Evolutionary conservation across 2,329 filamentous ascomycete genomes (phyloP).

Genomic region (Colletotrichum kahawae): DNA sequence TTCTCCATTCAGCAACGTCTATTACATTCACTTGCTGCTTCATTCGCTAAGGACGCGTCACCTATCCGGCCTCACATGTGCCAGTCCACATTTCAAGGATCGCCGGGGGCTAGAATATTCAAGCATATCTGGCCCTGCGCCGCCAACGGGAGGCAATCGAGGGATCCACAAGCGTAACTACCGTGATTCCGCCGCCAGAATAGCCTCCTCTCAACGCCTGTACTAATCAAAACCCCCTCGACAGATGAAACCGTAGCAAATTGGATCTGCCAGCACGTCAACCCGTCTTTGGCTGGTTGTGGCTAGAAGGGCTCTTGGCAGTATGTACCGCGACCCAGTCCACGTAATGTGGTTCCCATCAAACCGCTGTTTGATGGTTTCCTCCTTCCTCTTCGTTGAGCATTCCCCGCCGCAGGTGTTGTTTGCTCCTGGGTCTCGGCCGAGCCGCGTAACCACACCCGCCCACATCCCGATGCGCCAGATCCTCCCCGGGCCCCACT

Average conservation of each 20-base stretch:
- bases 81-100: not conserved
- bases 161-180: not conserved
- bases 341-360: not conserved
- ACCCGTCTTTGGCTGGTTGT: not conserved
- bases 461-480: constrained; percentile 16
- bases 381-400: not conserved
- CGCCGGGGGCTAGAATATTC: not conserved
- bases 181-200: not conserved
- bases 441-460: constrained; percentile 10
- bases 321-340: not conserved
- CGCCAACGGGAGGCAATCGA: not conserved
- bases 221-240: not conserved
- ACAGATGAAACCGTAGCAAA: constrained; percentile 4
- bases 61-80: not conserved
- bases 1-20: not conserved
- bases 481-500: not conserved
- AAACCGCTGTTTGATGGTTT: not conserved
- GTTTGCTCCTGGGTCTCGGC: not conserved
- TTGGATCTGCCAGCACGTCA: not conserved
- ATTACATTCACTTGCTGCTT: not conserved
- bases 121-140: constrained; percentile 2
- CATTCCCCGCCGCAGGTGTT: not conserved
- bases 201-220: not conserved
- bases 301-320: constrained; percentile 1
- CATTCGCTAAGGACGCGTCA: constrained; percentile 10